phyloP scores from a whole-genome alignment of 2,329 filamentous ascomycete species.

The Neodidymelliopsis sp. region DNA sequence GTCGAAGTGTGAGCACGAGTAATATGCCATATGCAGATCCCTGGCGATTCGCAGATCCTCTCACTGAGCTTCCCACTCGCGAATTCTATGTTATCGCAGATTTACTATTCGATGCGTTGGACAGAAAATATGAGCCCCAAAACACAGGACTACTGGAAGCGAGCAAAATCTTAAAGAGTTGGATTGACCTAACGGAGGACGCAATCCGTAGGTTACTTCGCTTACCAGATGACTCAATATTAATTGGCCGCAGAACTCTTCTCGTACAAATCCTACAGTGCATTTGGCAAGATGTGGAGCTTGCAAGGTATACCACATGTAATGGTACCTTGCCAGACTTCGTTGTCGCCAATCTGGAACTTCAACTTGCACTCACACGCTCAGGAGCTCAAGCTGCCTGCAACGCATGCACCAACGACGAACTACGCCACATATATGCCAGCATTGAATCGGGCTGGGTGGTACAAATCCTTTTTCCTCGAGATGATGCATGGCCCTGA shows the following conservation, averaged over 20 bases:
- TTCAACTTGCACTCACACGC: constrained; percentile 37
- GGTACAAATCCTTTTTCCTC: constrained; percentile 48
- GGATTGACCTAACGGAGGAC: constrained; percentile 40
- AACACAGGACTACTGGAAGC: constrained; percentile 46
- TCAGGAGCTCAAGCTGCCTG: constrained; percentile 30
- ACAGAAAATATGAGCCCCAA: constrained; percentile 45
- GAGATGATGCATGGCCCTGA: constrained; percentile 39
- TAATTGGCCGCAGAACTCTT: constrained; percentile 33
- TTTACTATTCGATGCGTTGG: constrained; percentile 43
- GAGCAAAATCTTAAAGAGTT: constrained; percentile 42
- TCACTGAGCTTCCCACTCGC: constrained; percentile 43
- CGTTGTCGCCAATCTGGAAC: constrained; percentile 40
- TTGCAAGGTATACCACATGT: constrained; percentile 45
- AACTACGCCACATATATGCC: constrained; percentile 40
- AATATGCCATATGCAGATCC: constrained; percentile 41
- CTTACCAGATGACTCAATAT: neutral
- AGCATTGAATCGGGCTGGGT: constrained; percentile 45
- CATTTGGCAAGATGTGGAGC: constrained; percentile 44
- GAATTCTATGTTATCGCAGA: constrained; percentile 49
- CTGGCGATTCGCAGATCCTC: constrained; percentile 44
- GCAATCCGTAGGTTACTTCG: constrained; percentile 25
- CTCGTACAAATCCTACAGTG: constrained; percentile 36
- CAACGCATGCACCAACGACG: constrained; percentile 15
- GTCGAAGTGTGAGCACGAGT: constrained; percentile 39
- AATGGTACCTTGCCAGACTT: constrained; percentile 41